phyloP scores from a whole-genome alignment of 2,329 filamentous ascomycete species.

The Penicillium corylophilum region DNA sequence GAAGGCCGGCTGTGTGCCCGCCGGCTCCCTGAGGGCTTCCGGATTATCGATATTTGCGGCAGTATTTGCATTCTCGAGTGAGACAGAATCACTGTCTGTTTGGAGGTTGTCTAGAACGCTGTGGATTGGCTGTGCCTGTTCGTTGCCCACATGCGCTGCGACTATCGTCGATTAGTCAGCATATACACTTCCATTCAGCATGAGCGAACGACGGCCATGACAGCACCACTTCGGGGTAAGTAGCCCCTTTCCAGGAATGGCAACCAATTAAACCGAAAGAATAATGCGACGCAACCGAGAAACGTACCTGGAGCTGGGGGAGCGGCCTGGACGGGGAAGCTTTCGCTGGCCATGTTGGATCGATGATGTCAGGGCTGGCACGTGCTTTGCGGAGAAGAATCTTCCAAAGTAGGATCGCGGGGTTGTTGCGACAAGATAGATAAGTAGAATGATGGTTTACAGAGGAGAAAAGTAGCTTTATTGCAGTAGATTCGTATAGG shows the following conservation, averaged over 20 bases:
- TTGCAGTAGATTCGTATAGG: slow-evolving; percentile 15
- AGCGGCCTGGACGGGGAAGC: slow-evolving; percentile 9
- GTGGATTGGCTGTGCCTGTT: slow-evolving; percentile 14
- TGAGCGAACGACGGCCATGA: neutral
- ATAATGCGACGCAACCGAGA: neutral
- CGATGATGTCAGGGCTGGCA: slow-evolving; percentile 21
- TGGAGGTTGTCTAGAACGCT: slow-evolving; percentile 14
- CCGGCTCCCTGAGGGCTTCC: slow-evolving; percentile 8
- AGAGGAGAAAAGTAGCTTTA: slow-evolving; percentile 4
- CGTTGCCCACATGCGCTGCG: slow-evolving; percentile 8
- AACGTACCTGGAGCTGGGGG: slow-evolving; percentile 26
- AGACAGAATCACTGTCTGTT: slow-evolving; percentile 10
- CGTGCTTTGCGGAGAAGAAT: slow-evolving; percentile 3
- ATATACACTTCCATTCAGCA: neutral
- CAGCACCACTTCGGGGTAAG: neutral
- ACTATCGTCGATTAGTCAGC: slow-evolving; percentile 23
- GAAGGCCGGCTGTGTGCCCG: slow-evolving; percentile 9
- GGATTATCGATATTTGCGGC: slow-evolving; percentile 1
- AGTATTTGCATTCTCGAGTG: slow-evolving; percentile 5
- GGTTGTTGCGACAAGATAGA: slow-evolving; percentile 15
- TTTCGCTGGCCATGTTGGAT: slow-evolving; percentile 29
- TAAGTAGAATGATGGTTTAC: slow-evolving; percentile 6
- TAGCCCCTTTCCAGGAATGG: neutral
- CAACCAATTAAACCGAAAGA: slow-evolving; percentile 2
- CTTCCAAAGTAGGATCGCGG: slow-evolving; percentile 11